Evolutionary conservation across 805 yeast species (phyloP).

Genomic region (Yarrowia sp.): DNA sequence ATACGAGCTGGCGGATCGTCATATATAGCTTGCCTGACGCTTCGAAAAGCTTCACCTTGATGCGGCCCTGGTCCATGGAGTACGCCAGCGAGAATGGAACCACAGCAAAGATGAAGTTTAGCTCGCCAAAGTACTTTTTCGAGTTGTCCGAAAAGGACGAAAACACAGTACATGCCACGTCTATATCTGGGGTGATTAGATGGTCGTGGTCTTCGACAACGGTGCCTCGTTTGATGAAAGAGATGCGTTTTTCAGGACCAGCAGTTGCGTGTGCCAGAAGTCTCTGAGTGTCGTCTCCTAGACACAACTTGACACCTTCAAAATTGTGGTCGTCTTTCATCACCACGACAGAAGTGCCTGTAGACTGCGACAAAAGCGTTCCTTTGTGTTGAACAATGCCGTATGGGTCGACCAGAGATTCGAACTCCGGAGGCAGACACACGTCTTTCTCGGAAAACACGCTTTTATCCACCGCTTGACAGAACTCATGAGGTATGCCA

Average conservation of each 20-base stretch:
- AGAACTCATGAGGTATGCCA: slow-evolving; percentile 11
- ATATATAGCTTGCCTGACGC: slow-evolving; percentile 16
- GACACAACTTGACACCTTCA: slow-evolving; percentile 14
- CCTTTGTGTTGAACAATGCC: slow-evolving; percentile 4
- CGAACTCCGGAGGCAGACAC: not conserved
- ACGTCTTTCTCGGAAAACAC: not conserved
- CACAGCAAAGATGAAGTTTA: not conserved
- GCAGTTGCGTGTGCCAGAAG: too few relatives aligned
- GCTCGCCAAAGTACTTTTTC: slow-evolving; percentile 25
- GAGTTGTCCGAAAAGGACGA: slow-evolving; percentile 12
- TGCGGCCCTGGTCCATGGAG: slow-evolving; percentile 24
- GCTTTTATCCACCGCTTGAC: not conserved
- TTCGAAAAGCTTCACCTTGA: slow-evolving; percentile 23
- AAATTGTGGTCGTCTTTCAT: slow-evolving; percentile 23
- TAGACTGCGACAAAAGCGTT: not conserved
- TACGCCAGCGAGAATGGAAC: slow-evolving; percentile 8
- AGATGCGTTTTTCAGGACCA: slow-evolving; percentile 1
- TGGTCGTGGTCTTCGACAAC: slow-evolving; percentile 17
- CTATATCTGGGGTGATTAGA: not conserved
- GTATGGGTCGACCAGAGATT: not conserved
- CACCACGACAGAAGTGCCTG: slow-evolving; percentile 13
- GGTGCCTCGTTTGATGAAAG: not conserved
- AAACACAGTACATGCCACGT: slow-evolving; percentile 13
- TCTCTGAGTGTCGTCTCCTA: not conserved
- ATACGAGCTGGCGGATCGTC: slow-evolving; percentile 21